Conservation (phyloP, 495 filamentous ascomycete species). For the Neurospora sp. region DNA sequence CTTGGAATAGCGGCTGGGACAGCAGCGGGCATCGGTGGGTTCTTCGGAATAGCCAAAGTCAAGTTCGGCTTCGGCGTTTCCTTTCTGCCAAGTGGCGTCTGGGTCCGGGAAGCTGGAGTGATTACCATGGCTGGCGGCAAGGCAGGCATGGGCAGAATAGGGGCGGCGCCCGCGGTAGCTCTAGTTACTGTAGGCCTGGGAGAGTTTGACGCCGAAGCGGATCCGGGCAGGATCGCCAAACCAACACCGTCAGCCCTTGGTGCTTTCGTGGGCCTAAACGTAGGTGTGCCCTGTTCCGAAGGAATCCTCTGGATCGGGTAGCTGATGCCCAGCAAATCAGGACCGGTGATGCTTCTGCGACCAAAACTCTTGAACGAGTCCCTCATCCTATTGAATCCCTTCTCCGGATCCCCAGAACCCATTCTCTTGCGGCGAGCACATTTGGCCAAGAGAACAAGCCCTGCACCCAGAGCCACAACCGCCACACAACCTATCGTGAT, state of each 20-base stretch:
- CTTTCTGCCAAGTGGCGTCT: slow-evolving; percentile 8
- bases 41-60: slow-evolving; percentile 22
- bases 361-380: slow-evolving; percentile 20
- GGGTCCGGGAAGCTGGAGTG: slow-evolving; percentile 12
- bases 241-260: slow-evolving; percentile 26
- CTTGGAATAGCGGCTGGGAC: slow-evolving; percentile 1
- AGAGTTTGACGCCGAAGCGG: slow-evolving; percentile 7
- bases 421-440: slow-evolving; percentile 28
- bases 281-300: not conserved
- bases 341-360: slow-evolving; percentile 4
- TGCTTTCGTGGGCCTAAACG: slow-evolving; percentile 13
- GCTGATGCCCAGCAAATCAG: slow-evolving; percentile 13
- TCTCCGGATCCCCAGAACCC: slow-evolving; percentile 20
- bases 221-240: slow-evolving; percentile 28
- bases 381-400: slow-evolving; percentile 27
- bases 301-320: slow-evolving; percentile 24
- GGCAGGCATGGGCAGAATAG: not conserved
- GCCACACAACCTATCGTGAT: slow-evolving; percentile 36
- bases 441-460: slow-evolving; percentile 31
- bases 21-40: slow-evolving; percentile 1
- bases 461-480: slow-evolving; percentile 27
- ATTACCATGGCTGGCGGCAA: slow-evolving; percentile 6
- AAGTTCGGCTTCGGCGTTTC: slow-evolving; percentile 23
- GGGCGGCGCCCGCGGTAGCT: not conserved
- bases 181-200: not conserved